Evolutionary conservation across 2,329 filamentous ascomycete species (phyloP).

Genomic region (Aspergillus pseudotamarii): DNA sequence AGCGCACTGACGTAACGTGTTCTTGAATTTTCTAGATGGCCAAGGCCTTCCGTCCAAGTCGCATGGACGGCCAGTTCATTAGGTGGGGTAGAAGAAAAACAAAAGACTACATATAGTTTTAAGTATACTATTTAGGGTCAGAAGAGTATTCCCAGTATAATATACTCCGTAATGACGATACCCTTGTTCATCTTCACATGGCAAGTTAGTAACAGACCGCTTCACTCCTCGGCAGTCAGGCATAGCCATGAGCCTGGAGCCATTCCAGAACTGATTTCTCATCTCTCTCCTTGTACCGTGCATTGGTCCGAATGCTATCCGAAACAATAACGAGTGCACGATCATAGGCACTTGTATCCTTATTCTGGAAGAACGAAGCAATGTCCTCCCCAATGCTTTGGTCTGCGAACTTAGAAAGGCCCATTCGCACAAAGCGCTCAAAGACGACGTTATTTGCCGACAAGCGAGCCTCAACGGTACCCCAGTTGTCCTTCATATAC

Average conservation of each 20-base stretch:
- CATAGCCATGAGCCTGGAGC: constrained; percentile 67
- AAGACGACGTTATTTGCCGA: constrained; percentile 81
- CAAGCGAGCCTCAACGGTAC: constrained; percentile 69
- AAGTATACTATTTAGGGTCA: not conserved
- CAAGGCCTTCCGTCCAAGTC: not conserved
- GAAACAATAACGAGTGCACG: constrained; percentile 81
- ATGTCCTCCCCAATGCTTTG: constrained; percentile 73
- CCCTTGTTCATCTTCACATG: not conserved
- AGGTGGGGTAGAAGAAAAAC: too few species aligned
- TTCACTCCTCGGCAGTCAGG: constrained; percentile 30
- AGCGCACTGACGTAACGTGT: not conserved
- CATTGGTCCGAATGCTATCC: constrained; percentile 82
- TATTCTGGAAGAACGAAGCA: constrained; percentile 78
- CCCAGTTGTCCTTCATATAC: constrained; percentile 84
- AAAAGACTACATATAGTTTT: not conserved
- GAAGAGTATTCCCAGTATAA: not conserved
- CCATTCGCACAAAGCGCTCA: constrained; percentile 82
- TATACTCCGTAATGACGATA: not conserved
- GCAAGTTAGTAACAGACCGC: not conserved
- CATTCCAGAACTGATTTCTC: constrained; percentile 74
- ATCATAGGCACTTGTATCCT: constrained; percentile 84
- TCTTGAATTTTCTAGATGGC: not conserved
- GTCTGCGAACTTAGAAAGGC: constrained; percentile 77
- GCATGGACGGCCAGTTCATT: not conserved
- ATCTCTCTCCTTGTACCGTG: constrained; percentile 80